phyloP scores from a whole-genome alignment of 2,329 filamentous ascomycete species.

The Ceratocystis papillata region DNA sequence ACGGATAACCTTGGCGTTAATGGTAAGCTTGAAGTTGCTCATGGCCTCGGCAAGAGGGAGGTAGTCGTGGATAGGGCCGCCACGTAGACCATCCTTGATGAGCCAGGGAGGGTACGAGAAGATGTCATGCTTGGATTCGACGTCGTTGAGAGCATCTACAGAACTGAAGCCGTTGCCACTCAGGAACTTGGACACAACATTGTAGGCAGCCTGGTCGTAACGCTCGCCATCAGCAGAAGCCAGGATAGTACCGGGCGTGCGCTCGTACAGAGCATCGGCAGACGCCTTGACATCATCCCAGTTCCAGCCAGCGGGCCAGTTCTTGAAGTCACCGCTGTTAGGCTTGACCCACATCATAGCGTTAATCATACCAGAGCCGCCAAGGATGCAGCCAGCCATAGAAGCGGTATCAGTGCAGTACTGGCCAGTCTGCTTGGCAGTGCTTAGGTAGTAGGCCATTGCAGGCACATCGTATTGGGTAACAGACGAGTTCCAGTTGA shows the following conservation, averaged over 20 bases:
- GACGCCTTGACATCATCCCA: conserved; percentile 49
- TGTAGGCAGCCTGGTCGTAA: conserved; percentile 56
- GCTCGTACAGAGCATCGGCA: conserved; percentile 51
- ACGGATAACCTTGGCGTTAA: conserved; percentile 53
- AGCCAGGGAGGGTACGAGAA: conserved; percentile 56
- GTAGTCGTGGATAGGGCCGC: conserved; percentile 61
- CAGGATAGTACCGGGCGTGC: conserved; percentile 58
- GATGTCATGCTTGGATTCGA: conserved; percentile 53
- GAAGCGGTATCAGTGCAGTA: conserved; percentile 58
- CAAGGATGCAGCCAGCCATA: conserved; percentile 61
- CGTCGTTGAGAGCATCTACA: conserved; percentile 48
- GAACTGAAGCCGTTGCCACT: conserved; percentile 48
- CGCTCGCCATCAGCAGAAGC: conserved; percentile 56
- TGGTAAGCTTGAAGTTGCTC: conserved; percentile 56
- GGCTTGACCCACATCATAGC: conserved; percentile 55
- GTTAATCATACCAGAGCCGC: conserved; percentile 56
- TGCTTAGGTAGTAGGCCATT: conserved; percentile 57
- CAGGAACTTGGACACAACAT: conserved; percentile 52
- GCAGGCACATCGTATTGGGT: conserved; percentile 63
- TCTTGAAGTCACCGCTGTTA: conserved; percentile 56
- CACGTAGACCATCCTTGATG: conserved; percentile 54
- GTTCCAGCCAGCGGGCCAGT: conserved; percentile 64
- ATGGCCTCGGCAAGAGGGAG: conserved; percentile 49
- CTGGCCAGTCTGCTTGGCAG: conserved; percentile 50
- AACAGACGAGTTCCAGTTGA: conserved; percentile 53